Evolutionary conservation across 2,329 filamentous ascomycete species (phyloP), one percentile per base, ranked within the genome.

Genomic region (Aaosphaeria pasadenensis): DNA sequence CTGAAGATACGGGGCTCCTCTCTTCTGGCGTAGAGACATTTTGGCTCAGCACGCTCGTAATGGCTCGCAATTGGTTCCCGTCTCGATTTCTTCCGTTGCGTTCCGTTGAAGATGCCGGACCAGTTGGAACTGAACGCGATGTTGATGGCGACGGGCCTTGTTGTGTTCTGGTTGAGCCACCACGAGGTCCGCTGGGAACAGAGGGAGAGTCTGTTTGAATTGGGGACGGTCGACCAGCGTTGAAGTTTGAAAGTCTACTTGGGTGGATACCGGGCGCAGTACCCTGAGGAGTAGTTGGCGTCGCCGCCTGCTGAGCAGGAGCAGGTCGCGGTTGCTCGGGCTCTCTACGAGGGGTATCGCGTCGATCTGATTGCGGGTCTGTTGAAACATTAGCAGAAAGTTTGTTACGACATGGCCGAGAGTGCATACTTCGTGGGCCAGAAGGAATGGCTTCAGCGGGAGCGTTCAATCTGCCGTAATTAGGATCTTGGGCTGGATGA

Each of bases 261-360:
- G 79, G 79, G 58, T 82, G 79, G 41, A 83, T 74, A 31, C 78
- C 77, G 24, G 69, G 64, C 11, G 70, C 63, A 33, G 76, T 72
- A 4, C n/a, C n/a, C 33, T 36, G 33, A 9, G 33, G 9, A 39
- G 64, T 54, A 7, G 28, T 24, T 11, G 42, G 39, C 6, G 38
- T 31, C 32, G 43, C 43, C 6, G 61, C 44, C 43, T 7, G 13
- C 39, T 38, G 43, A 36, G 30, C 65, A 47, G 28, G 60, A 62
- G 38, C 71, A 65, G 11, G 71, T 60, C 9, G 66, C 62, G 24
- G 65, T 50, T 36, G 60, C 54, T 17, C 66, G 51, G 45, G 30
- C 4, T 48, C 47, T 11, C 48, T 30, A 32, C 50, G 47, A 9
- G 45, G 13, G 31, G 47, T 33, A 35, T 64, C 59, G 6, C 64